Conservation (phyloP, 2,329 filamentous ascomycete genomes). For the Fusarium citri region DNA sequence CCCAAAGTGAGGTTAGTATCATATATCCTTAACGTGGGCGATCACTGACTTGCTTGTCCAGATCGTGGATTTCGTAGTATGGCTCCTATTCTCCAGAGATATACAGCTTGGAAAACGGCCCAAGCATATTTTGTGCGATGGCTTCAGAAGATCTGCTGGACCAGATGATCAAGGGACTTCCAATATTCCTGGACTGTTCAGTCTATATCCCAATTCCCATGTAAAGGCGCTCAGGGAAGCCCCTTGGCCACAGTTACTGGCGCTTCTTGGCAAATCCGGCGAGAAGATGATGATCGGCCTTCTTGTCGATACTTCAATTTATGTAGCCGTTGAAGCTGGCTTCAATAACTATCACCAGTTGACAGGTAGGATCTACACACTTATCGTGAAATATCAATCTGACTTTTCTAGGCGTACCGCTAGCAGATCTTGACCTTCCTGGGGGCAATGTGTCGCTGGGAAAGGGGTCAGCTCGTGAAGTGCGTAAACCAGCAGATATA, state of each 20-base stretch:
- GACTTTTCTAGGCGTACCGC: constrained; percentile 58
- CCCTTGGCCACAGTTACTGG: constrained; percentile 81
- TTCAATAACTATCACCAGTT: constrained; percentile 80
- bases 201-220: constrained; percentile 75
- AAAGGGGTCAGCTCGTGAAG: background rate
- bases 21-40: constrained; percentile 2
- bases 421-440: constrained; percentile 59
- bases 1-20: constrained; percentile 70
- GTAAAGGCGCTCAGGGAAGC: constrained; percentile 73
- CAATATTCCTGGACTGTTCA: constrained; percentile 73
- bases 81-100: constrained; percentile 76
- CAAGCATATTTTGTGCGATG: constrained; percentile 84
- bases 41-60: constrained; percentile 51
- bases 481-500: constrained; percentile 67
- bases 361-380: constrained; percentile 68
- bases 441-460: constrained; percentile 18
- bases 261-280: constrained; percentile 78
- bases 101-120: constrained; percentile 62
- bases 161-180: constrained; percentile 50
- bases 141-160: constrained; percentile 69
- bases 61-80: constrained; percentile 83
- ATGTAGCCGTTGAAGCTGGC: constrained; percentile 69
- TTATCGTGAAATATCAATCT: background rate
- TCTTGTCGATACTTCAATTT: constrained; percentile 82
- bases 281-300: constrained; percentile 82